Conservation (phyloP, 2,329 filamentous ascomycete species). For the Pseudogymnoascus sp. region DNA sequence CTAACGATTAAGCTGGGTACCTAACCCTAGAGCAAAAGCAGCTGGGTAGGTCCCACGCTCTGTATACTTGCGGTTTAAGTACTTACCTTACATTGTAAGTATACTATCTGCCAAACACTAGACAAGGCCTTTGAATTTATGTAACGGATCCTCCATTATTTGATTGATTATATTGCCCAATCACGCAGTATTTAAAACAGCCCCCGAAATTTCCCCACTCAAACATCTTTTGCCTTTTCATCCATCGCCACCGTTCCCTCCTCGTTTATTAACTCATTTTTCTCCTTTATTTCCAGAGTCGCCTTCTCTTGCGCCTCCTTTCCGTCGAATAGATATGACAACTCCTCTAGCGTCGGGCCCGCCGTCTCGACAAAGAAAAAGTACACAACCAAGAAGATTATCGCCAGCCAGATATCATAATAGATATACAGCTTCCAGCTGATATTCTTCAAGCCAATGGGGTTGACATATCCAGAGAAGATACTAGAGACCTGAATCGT, state of each 20-base stretch:
- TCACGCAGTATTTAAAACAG: neutral
- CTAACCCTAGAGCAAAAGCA: too few species aligned
- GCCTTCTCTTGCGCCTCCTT: constrained; percentile 9
- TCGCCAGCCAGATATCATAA: constrained; percentile 34
- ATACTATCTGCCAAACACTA: neutral
- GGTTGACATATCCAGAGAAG: constrained; percentile 36
- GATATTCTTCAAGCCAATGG: constrained; percentile 32
- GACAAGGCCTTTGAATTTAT: neutral
- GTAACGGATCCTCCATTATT: neutral
- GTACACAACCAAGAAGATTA: constrained; percentile 33
- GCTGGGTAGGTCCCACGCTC: too few species aligned
- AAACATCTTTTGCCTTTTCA: neutral
- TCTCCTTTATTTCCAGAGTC: constrained; percentile 6
- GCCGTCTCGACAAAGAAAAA: constrained; percentile 36
- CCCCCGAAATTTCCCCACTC: constrained; percentile 29
- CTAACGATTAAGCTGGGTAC: too few species aligned
- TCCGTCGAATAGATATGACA: constrained; percentile 11
- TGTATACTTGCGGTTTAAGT: too few species aligned
- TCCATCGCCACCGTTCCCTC: neutral
- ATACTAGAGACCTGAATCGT: constrained; percentile 34
- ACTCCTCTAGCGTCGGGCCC: constrained; percentile 24
- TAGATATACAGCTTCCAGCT: constrained; percentile 38
- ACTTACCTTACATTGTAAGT: neutral
- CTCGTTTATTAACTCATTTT: constrained; percentile 1
- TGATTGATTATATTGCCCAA: neutral